phyloP scores from a whole-genome alignment of 345 rosid genomes.

The Salix koriyanagi region DNA sequence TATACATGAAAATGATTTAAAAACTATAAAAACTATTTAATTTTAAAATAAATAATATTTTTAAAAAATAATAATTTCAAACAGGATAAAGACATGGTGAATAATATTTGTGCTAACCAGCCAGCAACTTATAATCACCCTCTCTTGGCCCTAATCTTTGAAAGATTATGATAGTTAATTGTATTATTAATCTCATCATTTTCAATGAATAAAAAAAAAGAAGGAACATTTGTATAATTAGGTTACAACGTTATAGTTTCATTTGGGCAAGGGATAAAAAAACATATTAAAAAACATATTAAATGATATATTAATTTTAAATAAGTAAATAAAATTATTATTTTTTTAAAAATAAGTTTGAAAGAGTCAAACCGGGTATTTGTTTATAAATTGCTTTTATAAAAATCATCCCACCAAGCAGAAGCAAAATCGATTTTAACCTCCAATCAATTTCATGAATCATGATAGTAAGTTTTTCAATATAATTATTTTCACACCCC shows the following conservation, averaged over 20 bases:
- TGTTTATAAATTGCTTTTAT: not conserved
- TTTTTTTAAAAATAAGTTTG: no score
- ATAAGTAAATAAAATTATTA: no score
- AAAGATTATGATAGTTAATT: not conserved
- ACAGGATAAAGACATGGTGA: no score
- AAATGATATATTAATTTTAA: no score
- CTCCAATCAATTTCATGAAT: not conserved
- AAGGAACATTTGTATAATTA: not conserved
- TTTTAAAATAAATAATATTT: no score
- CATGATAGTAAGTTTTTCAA: not conserved
- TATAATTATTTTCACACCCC: not conserved
- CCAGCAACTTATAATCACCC: not conserved
- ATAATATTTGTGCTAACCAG: not conserved
- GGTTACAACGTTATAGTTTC: not conserved
- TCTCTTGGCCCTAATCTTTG: not conserved
- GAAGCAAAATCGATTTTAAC: not conserved
- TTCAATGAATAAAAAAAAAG: not conserved
- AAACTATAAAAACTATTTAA: no score
- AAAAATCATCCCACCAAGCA: not conserved
- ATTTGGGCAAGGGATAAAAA: no score
- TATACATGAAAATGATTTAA: no score
- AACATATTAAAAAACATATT: no score
- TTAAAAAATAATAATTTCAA: no score
- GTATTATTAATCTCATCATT: not conserved
- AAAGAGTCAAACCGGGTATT: no score